Conservation (phyloP, 2,329 filamentous ascomycete genomes). For the Pseudogymnoascus sp. region DNA sequence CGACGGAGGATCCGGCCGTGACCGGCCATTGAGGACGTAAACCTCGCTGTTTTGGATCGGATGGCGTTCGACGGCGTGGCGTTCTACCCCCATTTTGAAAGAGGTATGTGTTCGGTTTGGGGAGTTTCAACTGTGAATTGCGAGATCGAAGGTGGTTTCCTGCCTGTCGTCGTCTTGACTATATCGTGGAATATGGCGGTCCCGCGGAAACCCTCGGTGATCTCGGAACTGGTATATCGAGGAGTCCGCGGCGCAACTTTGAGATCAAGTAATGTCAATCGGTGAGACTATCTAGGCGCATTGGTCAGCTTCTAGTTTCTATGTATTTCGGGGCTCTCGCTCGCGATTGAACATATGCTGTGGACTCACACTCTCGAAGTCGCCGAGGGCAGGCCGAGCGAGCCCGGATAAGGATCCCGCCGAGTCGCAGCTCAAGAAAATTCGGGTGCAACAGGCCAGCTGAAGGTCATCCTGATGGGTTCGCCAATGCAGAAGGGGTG, state of each 20-base stretch:
- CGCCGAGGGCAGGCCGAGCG: not conserved
- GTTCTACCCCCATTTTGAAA: not conserved
- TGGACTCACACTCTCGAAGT: not conserved
- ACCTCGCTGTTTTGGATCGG: conserved; percentile 31
- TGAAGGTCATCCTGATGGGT: not conserved
- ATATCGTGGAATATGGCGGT: not conserved
- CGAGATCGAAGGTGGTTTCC: not conserved
- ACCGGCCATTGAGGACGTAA: conserved; percentile 24
- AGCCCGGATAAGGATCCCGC: not conserved
- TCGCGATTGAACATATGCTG: not conserved
- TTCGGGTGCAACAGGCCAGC: not conserved
- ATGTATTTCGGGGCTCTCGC: not conserved
- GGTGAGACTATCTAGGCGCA: not conserved
- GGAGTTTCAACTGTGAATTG: not conserved
- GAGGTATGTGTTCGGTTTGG: not conserved
- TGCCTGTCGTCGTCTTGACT: not conserved
- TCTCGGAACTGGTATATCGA: not conserved
- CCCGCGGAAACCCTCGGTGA: not conserved
- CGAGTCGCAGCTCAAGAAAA: not conserved
- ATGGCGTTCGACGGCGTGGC: not conserved
- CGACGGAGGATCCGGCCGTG: conserved; percentile 28
- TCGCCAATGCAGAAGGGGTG: not conserved
- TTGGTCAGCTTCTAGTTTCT: not conserved
- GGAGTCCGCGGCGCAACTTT: not conserved
- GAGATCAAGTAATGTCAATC: not conserved